These are phyloP conservation scores for Tremella mesenterica DNA, from an alignment of 768 basidiomycete genomes.

Conservation along the genomic window DNA sequence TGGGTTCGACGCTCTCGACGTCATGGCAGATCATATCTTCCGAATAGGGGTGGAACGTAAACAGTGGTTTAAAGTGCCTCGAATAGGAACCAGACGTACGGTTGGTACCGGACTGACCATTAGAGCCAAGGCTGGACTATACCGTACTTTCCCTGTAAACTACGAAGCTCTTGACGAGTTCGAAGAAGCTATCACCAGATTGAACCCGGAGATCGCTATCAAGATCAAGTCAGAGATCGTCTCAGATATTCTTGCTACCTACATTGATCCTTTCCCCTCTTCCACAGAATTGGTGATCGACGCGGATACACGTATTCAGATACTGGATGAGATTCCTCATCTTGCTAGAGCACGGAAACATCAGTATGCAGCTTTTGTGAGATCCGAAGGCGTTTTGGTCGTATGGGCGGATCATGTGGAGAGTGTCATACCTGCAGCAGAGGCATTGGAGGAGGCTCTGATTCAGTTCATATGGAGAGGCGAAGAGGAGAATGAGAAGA, in stretches of 20 bases:
- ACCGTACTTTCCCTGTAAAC: slow-evolving; percentile 74
- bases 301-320: slow-evolving; percentile 71
- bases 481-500: slow-evolving; percentile 29
- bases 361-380: slow-evolving; percentile 79
- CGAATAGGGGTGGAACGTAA: slow-evolving; percentile 32
- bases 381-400: slow-evolving; percentile 72
- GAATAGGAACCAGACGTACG: slow-evolving; percentile 16
- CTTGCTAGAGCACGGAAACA: slow-evolving; percentile 76
- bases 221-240: slow-evolving; percentile 54
- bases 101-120: slow-evolving; percentile 33
- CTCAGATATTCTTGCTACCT: slow-evolving; percentile 12
- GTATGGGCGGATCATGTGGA: slow-evolving; percentile 78
- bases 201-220: slow-evolving; percentile 75
- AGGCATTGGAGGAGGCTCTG: slow-evolving; percentile 56
- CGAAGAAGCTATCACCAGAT: slow-evolving; percentile 61
- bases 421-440: slow-evolving; percentile 56
- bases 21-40: slow-evolving; percentile 42
- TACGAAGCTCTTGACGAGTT: slow-evolving; percentile 72
- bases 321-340: slow-evolving; percentile 66
- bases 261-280: slow-evolving; percentile 23
- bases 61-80: slow-evolving; percentile 38
- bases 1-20: slow-evolving; percentile 31
- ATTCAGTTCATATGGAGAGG: slow-evolving; percentile 72
- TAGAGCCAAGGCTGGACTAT: slow-evolving; percentile 32
- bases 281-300: slow-evolving; percentile 51